Conservation (phyloP, 805 yeast species). For the Candida railenensis region DNA sequence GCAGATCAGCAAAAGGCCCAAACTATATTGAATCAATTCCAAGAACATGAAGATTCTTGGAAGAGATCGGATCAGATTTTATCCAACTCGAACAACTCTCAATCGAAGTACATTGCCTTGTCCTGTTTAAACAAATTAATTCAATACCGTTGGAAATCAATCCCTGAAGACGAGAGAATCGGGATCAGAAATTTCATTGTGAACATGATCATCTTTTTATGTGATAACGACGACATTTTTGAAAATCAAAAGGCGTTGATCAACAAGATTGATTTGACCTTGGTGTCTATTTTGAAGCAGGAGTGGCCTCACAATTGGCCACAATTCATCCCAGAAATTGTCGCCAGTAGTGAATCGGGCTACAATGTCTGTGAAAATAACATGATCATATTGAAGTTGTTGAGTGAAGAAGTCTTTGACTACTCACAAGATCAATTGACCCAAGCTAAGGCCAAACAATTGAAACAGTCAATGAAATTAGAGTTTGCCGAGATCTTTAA, state of each 20-base stretch:
- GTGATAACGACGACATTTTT: conserved; percentile 77
- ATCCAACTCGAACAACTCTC: conserved; percentile 74
- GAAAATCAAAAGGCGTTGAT: conserved; percentile 75
- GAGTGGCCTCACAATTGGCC: conserved; percentile 99
- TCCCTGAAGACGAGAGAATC: conserved; percentile 83
- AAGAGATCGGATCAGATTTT: conserved; percentile 86
- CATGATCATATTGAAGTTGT: conserved; percentile 84
- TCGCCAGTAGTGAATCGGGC: conserved; percentile 76
- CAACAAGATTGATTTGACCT: conserved; percentile 88
- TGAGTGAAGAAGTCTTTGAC: conserved; percentile 96
- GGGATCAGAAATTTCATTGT: conserved; percentile 95
- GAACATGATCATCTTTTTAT: conserved; percentile 87
- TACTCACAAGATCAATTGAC: conserved; percentile 96
- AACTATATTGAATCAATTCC: conserved; percentile 71
- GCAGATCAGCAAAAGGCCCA: conserved; percentile 73
- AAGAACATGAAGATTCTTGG: conserved; percentile 96
- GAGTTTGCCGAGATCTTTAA: conserved; percentile 93
- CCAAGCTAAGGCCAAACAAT: conserved; percentile 83
- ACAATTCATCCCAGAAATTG: conserved; percentile 89
- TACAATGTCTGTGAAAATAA: conserved; percentile 96
- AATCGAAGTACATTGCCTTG: conserved; percentile 89
- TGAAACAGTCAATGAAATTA: conserved; percentile 79
- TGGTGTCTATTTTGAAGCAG: conserved; percentile 92
- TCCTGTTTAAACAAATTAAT: conserved; percentile 87
- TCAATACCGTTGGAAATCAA: conserved; percentile 88